Percentiles rank a stretch among this genome's conserved stretches.
Conservation (phyloP, 345 rosid species). For the Eucalyptus pauciflora region DNA sequence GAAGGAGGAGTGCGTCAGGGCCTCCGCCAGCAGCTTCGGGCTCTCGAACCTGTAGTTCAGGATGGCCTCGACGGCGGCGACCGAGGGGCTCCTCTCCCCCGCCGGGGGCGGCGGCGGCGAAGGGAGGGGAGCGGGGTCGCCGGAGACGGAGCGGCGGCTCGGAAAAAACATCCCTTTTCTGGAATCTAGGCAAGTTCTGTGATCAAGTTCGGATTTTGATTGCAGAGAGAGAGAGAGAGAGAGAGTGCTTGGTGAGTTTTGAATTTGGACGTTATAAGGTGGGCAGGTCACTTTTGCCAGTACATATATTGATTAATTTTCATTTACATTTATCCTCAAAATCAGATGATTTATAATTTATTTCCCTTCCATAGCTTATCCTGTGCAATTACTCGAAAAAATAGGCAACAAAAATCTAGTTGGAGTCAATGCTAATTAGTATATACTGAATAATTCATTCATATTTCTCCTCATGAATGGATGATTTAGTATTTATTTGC, state of each 20-base stretch:
- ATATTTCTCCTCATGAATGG: not conserved
- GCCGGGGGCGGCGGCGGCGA: not conserved
- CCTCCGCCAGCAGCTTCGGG: constrained; percentile 41
- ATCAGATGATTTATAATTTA: not conserved
- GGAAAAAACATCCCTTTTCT: not conserved
- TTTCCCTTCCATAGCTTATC: not conserved
- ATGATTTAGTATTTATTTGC: not conserved
- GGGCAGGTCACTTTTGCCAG: not conserved
- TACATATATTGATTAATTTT: not conserved
- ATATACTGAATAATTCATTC: not conserved
- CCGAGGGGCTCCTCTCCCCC: constrained; percentile 11
- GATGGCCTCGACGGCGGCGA: constrained; percentile 40
- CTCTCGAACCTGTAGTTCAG: constrained; percentile 31
- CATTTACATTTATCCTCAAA: not conserved
- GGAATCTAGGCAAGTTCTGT: not conserved
- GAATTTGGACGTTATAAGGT: not conserved
- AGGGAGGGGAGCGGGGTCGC: not conserved
- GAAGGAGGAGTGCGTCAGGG: constrained; percentile 61
- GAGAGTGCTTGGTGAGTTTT: not conserved
- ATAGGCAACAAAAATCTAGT: not conserved
- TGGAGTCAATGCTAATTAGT: not conserved
- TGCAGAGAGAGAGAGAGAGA: not conserved
- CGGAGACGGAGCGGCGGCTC: not conserved
- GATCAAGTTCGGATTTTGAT: not conserved
- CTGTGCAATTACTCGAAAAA: not conserved